Conservation (phyloP, 306 rosid genomes). For the Erythrophleum fordii region DNA sequence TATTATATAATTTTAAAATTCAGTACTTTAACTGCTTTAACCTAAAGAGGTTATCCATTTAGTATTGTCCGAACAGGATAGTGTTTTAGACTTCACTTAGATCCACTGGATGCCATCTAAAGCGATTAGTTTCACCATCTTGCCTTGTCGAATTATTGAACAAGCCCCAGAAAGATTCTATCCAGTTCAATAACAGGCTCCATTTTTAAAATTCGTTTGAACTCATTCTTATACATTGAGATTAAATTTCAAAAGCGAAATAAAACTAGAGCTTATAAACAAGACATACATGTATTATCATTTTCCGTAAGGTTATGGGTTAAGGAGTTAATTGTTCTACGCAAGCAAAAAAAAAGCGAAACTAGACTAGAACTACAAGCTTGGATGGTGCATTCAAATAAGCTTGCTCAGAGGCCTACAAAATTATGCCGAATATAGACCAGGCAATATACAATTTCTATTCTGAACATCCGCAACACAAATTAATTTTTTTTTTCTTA, state of each 20-base stretch:
- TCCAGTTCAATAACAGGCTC: background rate
- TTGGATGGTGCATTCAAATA: conserved; percentile 5
- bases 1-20: no score
- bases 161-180: background rate
- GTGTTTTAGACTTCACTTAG: no score
- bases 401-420: conserved; percentile 11
- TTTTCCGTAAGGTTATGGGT: background rate
- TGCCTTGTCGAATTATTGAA: background rate
- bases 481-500: background rate
- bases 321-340: no score
- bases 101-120: no score
- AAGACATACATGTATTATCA: background rate
- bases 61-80: no score
- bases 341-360: no score
- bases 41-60: no score
- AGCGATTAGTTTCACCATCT: background rate
- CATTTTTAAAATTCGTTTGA: background rate
- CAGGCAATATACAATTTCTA: conserved; percentile 16
- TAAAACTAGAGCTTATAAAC: background rate
- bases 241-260: background rate
- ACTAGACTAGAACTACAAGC: no score
- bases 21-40: no score
- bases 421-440: conserved; percentile 3
- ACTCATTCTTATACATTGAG: background rate
- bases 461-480: conserved; percentile 13